A percentile compares a stretch with the other conserved stretches of the same genome.
These are phyloP conservation scores for Candida sanyaensis DNA, from an alignment of 1,139 yeast species.

Conservation along the genomic window DNA sequence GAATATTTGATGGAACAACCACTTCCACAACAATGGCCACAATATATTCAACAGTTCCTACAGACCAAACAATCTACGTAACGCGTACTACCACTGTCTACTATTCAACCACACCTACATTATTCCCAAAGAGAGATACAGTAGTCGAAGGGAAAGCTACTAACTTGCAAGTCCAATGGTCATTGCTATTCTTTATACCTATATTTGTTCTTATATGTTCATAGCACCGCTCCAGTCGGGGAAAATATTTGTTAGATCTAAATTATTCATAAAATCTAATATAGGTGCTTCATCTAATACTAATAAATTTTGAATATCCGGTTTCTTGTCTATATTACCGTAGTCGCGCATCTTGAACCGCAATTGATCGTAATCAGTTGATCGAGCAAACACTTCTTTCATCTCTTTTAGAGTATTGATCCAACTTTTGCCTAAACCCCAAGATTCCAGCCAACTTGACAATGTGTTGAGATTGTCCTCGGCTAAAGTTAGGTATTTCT, in stretches of 20 bases:
- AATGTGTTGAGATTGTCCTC: constrained; percentile 20
- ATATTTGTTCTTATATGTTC: constrained; percentile 11
- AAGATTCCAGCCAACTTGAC: constrained; percentile 22
- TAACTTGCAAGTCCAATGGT: constrained; percentile 2
- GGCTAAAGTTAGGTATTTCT: constrained; percentile 22
- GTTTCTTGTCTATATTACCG: constrained; percentile 19
- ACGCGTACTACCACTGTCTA: constrained; percentile 14
- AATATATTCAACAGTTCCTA: constrained; percentile 7
- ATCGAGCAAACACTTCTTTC: constrained; percentile 20
- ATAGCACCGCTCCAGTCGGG: constrained; percentile 24
- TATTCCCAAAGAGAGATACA: constrained; percentile 10
- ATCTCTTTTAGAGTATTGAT: constrained; percentile 21
- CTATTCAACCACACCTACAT: constrained; percentile 1
- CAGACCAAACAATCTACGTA: constrained; percentile 9
- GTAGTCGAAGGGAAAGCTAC: constrained; percentile 2
- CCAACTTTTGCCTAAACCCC: constrained; percentile 32
- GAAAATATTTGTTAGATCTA: constrained; percentile 22
- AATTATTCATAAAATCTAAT: constrained; percentile 21
- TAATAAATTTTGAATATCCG: constrained; percentile 19
- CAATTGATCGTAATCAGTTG: constrained; percentile 20
- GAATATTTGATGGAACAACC: constrained; percentile 5
- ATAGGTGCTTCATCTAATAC: constrained; percentile 19
- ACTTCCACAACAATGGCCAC: constrained; percentile 9
- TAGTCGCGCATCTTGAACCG: constrained; percentile 29
- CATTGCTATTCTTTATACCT: constrained; percentile 3